phyloP scores from a whole-genome alignment of 768 basidiomycete genomes.

The Rhodotorula toruloides region DNA sequence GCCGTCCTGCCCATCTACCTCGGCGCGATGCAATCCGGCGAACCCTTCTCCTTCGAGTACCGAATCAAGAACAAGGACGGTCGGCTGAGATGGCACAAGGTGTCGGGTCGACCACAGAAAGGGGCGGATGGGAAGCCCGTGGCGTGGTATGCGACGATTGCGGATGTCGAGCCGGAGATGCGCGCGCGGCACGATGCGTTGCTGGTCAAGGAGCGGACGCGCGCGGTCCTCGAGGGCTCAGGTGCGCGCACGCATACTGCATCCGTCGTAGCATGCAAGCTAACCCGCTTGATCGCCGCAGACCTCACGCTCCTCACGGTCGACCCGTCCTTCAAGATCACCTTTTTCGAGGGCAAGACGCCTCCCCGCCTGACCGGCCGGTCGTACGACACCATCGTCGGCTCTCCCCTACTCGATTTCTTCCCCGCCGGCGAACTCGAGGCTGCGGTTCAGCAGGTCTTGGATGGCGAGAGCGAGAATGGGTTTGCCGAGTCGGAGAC shows the following conservation, averaged over 20 bases:
- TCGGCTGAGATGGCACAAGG: slow-evolving; percentile 11
- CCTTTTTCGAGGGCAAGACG: slow-evolving; percentile 11
- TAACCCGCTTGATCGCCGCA: not conserved
- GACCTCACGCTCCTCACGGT: slow-evolving; percentile 17
- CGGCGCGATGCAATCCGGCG: slow-evolving; percentile 9
- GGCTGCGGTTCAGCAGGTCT: slow-evolving; percentile 1
- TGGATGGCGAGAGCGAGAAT: slow-evolving; percentile 7
- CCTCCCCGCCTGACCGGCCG: not conserved
- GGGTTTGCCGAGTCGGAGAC: not conserved
- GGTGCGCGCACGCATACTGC: not conserved
- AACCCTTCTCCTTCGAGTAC: slow-evolving; percentile 28
- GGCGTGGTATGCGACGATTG: slow-evolving; percentile 7
- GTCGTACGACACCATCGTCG: not conserved
- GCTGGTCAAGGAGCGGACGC: slow-evolving; percentile 16
- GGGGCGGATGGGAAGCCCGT: slow-evolving; percentile 1
- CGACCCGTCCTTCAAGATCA: not conserved
- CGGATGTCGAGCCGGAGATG: not conserved
- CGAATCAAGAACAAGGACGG: slow-evolving; percentile 11
- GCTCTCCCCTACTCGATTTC: not conserved
- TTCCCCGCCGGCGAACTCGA: not conserved
- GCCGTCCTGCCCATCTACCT: slow-evolving; percentile 12
- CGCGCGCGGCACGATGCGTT: slow-evolving; percentile 13
- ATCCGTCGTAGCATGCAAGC: not conserved
- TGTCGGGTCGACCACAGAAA: not conserved
- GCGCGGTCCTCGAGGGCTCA: slow-evolving; percentile 19